phyloP scores from a whole-genome alignment of 805 yeast genomes.

The Candida namnaoensis region DNA sequence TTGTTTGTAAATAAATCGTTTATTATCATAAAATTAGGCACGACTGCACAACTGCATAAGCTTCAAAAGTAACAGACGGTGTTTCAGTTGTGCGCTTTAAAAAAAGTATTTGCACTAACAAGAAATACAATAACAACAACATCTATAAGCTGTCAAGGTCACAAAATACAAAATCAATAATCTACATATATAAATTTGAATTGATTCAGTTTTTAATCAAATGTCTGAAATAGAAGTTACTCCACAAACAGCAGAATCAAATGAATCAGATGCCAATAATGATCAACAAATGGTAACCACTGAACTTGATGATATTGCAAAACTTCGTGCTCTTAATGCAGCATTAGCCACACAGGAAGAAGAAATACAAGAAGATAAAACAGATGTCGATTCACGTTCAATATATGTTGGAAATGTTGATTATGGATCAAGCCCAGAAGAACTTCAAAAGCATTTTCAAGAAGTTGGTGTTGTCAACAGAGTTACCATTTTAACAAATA shows the following conservation, averaged over 20 bases:
- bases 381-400: constrained; percentile 68
- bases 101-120: too few species aligned
- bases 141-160: too few species aligned
- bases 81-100: too few species aligned
- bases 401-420: constrained; percentile 83
- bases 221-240: neutral
- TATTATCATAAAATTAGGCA: too few species aligned
- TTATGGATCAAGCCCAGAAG: constrained; percentile 70
- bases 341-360: constrained; percentile 33
- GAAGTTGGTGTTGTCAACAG: constrained; percentile 67
- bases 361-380: constrained; percentile 36
- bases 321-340: constrained; percentile 50
- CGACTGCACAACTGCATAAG: too few species aligned
- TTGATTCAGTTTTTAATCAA: too few species aligned
- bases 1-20: too few species aligned
- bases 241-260: neutral
- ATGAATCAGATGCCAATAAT: neutral
- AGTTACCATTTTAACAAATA: constrained; percentile 69
- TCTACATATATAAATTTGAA: too few species aligned
- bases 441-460: constrained; percentile 66
- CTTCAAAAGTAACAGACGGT: too few species aligned
- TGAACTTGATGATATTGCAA: constrained; percentile 51
- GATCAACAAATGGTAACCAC: neutral
- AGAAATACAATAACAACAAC: too few species aligned
- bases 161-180: too few species aligned